phyloP scores from a whole-genome alignment of 768 basidiomycete genomes.

The Pleurotus cornucopiae region DNA sequence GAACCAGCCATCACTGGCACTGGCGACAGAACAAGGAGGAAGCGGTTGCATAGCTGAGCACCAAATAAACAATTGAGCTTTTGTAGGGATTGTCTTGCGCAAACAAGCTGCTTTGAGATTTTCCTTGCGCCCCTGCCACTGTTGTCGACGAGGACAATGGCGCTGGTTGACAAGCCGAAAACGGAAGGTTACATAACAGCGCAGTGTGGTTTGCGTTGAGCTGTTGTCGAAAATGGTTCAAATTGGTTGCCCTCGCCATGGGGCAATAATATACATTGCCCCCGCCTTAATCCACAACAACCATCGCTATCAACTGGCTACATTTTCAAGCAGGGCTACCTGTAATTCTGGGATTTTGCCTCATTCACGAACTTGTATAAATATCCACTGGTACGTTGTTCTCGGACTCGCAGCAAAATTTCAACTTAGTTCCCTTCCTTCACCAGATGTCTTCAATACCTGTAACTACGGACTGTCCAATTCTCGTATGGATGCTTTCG shows the following conservation, averaged over 20 bases:
- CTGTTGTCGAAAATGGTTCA: not conserved
- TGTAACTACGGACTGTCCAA: constrained; percentile 44
- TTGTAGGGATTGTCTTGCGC: not conserved
- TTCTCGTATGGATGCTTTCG: constrained; percentile 79
- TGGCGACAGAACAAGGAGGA: not conserved
- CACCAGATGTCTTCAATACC: not conserved
- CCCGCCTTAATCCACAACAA: not conserved
- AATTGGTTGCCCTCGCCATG: not conserved
- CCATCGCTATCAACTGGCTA: not conserved
- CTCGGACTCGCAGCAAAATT: not conserved
- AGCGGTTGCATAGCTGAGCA: not conserved
- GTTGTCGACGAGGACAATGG: not conserved
- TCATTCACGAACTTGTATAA: not conserved
- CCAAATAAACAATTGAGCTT: not conserved
- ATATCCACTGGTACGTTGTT: not conserved
- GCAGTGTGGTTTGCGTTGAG: not conserved
- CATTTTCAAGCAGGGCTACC: not conserved
- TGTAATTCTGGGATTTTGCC: not conserved
- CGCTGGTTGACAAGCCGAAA: not conserved
- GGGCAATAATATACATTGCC: constrained; percentile 8
- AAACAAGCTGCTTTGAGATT: not conserved
- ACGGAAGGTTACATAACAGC: not conserved
- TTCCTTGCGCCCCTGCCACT: not conserved
- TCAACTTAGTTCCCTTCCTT: not conserved
- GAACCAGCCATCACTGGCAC: not conserved